phyloP scores from a whole-genome alignment of 2,329 filamentous ascomycete species.

The Trichoderma sp. region DNA sequence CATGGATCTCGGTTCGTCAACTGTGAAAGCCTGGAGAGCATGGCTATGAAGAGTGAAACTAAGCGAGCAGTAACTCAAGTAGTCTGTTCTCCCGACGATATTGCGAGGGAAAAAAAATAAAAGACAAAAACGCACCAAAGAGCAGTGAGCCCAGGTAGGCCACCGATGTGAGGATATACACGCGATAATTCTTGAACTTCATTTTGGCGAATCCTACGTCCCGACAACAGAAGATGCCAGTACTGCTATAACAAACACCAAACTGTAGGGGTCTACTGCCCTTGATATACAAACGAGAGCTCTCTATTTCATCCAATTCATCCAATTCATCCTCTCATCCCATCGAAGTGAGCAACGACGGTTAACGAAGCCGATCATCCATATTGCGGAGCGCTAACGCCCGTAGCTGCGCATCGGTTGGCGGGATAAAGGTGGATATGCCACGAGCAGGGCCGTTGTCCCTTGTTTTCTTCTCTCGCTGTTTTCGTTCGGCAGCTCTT shows the following conservation, averaged over 20 bases:
- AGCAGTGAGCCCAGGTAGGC: slow-evolving; percentile 19
- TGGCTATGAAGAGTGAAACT: not conserved
- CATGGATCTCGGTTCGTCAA: not conserved
- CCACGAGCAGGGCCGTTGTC: not conserved
- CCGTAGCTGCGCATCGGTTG: not conserved
- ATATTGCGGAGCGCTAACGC: slow-evolving; percentile 1
- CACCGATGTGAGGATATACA: slow-evolving; percentile 19
- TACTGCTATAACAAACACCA: too few species aligned
- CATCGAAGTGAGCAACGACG: not conserved
- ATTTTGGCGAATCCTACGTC: not conserved
- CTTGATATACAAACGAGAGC: slow-evolving; percentile 1
- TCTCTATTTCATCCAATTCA: not conserved
- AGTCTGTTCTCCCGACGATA: not conserved
- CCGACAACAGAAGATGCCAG: not conserved
- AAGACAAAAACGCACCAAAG: slow-evolving; percentile 5
- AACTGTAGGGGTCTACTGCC: not conserved
- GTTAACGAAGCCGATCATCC: not conserved
- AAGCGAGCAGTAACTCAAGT: not conserved
- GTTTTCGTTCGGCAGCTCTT: not conserved
- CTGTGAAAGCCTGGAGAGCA: not conserved
- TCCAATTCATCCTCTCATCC: not conserved
- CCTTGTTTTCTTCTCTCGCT: not conserved
- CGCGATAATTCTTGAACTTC: slow-evolving; percentile 18
- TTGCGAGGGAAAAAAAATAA: not conserved
- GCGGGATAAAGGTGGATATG: slow-evolving; percentile 3